A percentile compares a stretch with the other conserved stretches of the same genome.
Conservation (phyloP, 345 rosid species). For the Schrenkiella parvula region DNA sequence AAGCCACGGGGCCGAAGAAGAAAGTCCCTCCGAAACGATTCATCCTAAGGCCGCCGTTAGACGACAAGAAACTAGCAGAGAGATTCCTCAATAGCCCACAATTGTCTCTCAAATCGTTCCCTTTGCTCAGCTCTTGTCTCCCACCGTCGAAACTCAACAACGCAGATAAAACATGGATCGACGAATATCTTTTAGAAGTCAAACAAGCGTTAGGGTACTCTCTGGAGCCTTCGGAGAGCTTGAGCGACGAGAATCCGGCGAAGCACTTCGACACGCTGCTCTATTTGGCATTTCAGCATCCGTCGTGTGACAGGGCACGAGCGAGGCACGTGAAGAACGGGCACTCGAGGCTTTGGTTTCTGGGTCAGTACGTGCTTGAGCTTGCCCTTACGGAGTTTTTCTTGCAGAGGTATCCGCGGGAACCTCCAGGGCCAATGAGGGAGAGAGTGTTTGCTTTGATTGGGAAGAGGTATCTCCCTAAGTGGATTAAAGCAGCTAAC, state of each 20-base stretch:
- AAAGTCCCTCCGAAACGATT: constrained; percentile 64
- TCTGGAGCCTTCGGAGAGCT: constrained; percentile 54
- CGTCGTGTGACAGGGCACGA: constrained; percentile 72
- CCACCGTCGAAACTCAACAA: constrained; percentile 79
- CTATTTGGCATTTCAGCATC: constrained; percentile 90
- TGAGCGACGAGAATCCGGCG: constrained; percentile 86
- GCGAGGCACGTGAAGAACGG: constrained; percentile 82
- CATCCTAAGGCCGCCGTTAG: constrained; percentile 79
- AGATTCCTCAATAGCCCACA: constrained; percentile 87
- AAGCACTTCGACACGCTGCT: constrained; percentile 85
- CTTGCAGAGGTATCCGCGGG: constrained; percentile 92
- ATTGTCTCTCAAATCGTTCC: constrained; percentile 80
- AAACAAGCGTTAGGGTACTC: constrained; percentile 94
- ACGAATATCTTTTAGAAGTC: constrained; percentile 83
- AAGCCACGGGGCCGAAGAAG: constrained; percentile 56
- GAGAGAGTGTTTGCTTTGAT: constrained; percentile 89
- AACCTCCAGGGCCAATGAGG: constrained; percentile 84
- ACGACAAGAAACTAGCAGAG: constrained; percentile 69
- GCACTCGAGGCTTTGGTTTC: constrained; percentile 72
- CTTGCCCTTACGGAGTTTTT: constrained; percentile 72
- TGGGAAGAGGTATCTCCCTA: constrained; percentile 83
- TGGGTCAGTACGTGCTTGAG: constrained; percentile 95
- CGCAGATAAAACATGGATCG: constrained; percentile 87
- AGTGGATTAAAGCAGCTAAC: constrained; percentile 84
- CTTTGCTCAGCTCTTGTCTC: constrained; percentile 78